Conservation (phyloP, 1,284 basidiomycete species). For the Apiotrichum sp. region DNA sequence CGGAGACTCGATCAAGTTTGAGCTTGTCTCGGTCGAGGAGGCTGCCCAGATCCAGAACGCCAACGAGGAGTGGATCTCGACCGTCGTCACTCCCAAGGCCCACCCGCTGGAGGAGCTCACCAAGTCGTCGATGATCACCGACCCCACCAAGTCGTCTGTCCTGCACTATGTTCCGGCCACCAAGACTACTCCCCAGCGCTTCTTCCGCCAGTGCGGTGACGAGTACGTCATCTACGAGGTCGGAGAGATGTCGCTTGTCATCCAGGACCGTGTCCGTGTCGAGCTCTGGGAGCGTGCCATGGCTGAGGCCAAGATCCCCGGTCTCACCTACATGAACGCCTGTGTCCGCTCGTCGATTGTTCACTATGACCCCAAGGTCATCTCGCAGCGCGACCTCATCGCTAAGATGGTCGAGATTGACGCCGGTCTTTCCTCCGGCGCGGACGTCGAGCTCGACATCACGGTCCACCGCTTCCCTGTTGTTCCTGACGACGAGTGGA, state of each 20-base stretch:
- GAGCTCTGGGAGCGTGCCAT: constrained; percentile 55
- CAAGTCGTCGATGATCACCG: constrained; percentile 3
- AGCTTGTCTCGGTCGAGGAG: constrained; percentile 50
- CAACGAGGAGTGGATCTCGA: constrained; percentile 12
- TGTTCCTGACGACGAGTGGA: constrained; percentile 59
- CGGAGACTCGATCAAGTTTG: constrained; percentile 29
- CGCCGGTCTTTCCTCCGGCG: constrained; percentile 1
- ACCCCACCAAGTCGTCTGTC: constrained; percentile 11
- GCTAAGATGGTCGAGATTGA: constrained; percentile 35
- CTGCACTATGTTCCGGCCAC: constrained; percentile 11
- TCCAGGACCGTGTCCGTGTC: constrained; percentile 53
- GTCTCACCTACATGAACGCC: constrained; percentile 52
- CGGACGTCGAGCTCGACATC: constrained; percentile 50
- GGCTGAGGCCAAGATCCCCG: constrained; percentile 36
- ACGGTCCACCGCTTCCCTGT: constrained; percentile 59
- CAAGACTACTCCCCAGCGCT: constrained; percentile 6
- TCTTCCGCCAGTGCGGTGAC: constrained; percentile 52
- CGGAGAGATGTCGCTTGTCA: constrained; percentile 53
- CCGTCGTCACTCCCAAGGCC: neutral
- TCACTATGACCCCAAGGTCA: constrained; percentile 51
- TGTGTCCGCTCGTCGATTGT: constrained; percentile 59
- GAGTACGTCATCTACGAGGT: constrained; percentile 58
- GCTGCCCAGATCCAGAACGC: constrained; percentile 3
- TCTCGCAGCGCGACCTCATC: constrained; percentile 50
- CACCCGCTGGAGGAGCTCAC: constrained; percentile 10